Conservation (phyloP, 2,329 filamentous ascomycete species). For the Cladosporium sp. region DNA sequence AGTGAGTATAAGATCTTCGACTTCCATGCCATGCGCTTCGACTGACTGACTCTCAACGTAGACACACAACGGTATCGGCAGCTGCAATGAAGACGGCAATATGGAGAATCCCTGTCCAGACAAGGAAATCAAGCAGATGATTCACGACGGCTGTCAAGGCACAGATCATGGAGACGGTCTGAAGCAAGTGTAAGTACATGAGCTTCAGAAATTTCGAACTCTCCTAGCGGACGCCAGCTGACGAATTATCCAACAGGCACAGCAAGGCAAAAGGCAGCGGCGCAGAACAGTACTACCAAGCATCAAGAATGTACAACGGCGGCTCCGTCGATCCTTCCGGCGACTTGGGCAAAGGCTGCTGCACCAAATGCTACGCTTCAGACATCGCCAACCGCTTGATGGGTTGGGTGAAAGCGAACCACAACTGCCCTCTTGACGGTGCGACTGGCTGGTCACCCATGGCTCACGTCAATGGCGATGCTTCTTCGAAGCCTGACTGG, state of each 20-base stretch:
- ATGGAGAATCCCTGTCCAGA: slow-evolving; percentile 38
- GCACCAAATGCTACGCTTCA: slow-evolving; percentile 48
- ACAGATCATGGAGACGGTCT: slow-evolving; percentile 42
- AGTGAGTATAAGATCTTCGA: neutral
- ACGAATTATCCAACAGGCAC: neutral
- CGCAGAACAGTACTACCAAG: slow-evolving; percentile 38
- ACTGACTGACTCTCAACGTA: neutral
- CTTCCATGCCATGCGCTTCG: too few species aligned
- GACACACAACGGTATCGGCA: slow-evolving; percentile 10
- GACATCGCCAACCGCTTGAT: slow-evolving; percentile 49
- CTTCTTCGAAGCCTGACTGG: neutral
- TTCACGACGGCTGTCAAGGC: slow-evolving; percentile 42
- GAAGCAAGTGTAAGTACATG: slow-evolving; percentile 29
- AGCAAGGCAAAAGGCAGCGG: slow-evolving; percentile 3
- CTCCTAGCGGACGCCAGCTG: neutral
- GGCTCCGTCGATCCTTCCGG: slow-evolving; percentile 35
- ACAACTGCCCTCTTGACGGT: slow-evolving; percentile 5
- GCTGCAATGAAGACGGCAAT: slow-evolving; percentile 17
- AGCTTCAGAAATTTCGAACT: neutral
- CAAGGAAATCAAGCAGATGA: slow-evolving; percentile 37
- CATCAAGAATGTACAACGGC: slow-evolving; percentile 50
- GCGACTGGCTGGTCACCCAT: slow-evolving; percentile 7
- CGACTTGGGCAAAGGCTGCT: slow-evolving; percentile 39
- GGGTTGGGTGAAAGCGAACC: slow-evolving; percentile 33
- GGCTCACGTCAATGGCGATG: slow-evolving; percentile 1